phyloP scores from a whole-genome alignment of 495 filamentous ascomycete genomes.

The Cercophora newfieldiana region DNA sequence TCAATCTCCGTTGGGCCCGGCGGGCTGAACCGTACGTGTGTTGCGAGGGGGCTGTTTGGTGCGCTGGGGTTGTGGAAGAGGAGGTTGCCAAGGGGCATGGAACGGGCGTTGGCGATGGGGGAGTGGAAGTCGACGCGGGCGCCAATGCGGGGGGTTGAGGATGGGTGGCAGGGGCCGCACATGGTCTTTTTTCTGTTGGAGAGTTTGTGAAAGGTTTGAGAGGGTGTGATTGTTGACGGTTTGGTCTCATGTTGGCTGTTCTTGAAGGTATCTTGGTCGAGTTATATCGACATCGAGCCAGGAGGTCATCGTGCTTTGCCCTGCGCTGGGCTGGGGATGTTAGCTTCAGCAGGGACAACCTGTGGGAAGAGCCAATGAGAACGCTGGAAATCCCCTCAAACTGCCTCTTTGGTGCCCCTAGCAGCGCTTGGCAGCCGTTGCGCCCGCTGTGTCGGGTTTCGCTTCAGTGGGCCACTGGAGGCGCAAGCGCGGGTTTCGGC shows the following conservation, averaged over 20 bases:
- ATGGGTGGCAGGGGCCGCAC: slow-evolving; percentile 32
- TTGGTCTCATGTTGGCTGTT: not conserved
- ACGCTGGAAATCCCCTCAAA: slow-evolving; percentile 22
- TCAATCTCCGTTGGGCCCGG: not conserved
- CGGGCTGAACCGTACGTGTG: slow-evolving; percentile 30
- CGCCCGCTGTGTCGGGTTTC: slow-evolving; percentile 3
- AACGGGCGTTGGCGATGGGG: too few relatives aligned
- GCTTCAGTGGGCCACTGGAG: not conserved
- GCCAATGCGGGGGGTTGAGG: slow-evolving; percentile 29
- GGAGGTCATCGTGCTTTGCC: too few relatives aligned
- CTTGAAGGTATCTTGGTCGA: not conserved
- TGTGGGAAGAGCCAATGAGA: slow-evolving; percentile 17
- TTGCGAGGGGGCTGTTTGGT: slow-evolving; percentile 29
- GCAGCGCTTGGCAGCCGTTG: slow-evolving; percentile 16
- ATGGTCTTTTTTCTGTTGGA: slow-evolving; percentile 18
- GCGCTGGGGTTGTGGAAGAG: slow-evolving; percentile 33
- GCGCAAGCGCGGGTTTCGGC: slow-evolving; percentile 4
- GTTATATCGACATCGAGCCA: not conserved
- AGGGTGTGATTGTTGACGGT: not conserved
- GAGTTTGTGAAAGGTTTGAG: not conserved
- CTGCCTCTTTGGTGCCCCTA: slow-evolving; percentile 25
- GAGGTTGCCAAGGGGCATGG: slow-evolving; percentile 36
- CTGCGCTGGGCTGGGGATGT: too few relatives aligned
- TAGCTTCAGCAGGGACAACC: too few relatives aligned
- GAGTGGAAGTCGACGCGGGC: slow-evolving; percentile 34